phyloP scores from a whole-genome alignment of 306 rosid genomes.

The Castanopsis chinensis region DNA sequence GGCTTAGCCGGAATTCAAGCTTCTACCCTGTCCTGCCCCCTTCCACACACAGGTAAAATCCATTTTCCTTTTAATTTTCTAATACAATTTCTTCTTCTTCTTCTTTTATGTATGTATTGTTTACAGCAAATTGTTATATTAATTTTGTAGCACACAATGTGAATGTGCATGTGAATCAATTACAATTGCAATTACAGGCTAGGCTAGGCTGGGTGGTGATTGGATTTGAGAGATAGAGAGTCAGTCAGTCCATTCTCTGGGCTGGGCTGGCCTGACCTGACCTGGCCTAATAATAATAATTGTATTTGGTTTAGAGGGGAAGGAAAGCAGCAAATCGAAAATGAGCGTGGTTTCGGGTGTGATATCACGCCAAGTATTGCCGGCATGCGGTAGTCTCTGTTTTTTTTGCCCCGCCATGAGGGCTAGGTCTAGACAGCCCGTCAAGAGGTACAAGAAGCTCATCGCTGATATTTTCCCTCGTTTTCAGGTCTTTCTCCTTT shows the following conservation, averaged over 20 bases:
- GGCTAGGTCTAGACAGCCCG: slow-evolving; percentile 96
- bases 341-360: slow-evolving; percentile 78
- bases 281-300: too few relatives aligned
- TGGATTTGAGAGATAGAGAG: slow-evolving; percentile 20
- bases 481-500: slow-evolving; percentile 56
- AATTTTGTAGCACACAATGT: slow-evolving; percentile 9
- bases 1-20: slow-evolving; percentile 34
- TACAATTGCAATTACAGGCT: background rate
- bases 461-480: slow-evolving; percentile 92
- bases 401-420: slow-evolving; percentile 88
- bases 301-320: slow-evolving; percentile 51
- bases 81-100: background rate
- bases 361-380: slow-evolving; percentile 86
- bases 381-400: slow-evolving; percentile 86
- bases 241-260: slow-evolving; percentile 57
- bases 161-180: slow-evolving; percentile 6
- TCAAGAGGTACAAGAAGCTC: slow-evolving; percentile 99
- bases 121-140: background rate
- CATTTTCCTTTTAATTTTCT: too few relatives aligned
- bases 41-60: too few relatives aligned
- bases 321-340: slow-evolving; percentile 36
- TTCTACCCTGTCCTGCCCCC: slow-evolving; percentile 27
- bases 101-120: background rate
- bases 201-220: slow-evolving; percentile 32
- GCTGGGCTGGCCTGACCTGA: slow-evolving; percentile 3